Evolutionary conservation across 768 basidiomycete species (phyloP).

Genomic region (Leucocoprinus sp.): DNA sequence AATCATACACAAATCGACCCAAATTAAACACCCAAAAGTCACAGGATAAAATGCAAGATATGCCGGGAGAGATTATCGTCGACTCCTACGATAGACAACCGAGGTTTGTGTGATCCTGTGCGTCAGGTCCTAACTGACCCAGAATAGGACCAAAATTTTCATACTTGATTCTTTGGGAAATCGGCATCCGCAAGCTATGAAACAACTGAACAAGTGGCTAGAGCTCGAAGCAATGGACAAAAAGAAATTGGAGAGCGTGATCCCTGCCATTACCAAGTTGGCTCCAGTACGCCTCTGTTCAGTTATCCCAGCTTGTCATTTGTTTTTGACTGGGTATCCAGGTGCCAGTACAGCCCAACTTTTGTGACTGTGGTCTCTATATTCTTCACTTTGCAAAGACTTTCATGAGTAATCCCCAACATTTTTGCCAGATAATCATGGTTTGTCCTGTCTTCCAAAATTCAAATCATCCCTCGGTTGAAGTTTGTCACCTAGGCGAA

Average conservation of each 20-base stretch:
- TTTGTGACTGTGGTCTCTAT: constrained; percentile 89
- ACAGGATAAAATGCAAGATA: neutral
- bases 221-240: constrained; percentile 73
- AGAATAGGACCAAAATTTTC: constrained; percentile 66
- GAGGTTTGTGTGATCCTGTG: neutral
- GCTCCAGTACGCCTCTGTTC: constrained; percentile 39
- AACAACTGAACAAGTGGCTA: constrained; percentile 60
- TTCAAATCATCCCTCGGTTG: neutral
- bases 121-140: neutral
- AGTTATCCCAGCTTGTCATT: neutral
- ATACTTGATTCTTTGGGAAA: constrained; percentile 85
- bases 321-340: constrained; percentile 21
- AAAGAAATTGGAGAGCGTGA: constrained; percentile 29
- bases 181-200: constrained; percentile 59
- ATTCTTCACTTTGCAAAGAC: constrained; percentile 78
- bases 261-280: constrained; percentile 36
- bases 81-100: neutral
- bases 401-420: constrained; percentile 58
- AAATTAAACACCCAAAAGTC: neutral
- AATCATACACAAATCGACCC: neutral
- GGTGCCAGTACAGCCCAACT: constrained; percentile 88
- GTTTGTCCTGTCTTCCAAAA: constrained; percentile 20
- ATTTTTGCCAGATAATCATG: constrained; percentile 43
- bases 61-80: neutral
- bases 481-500: constrained; percentile 14